Evolutionary conservation across 192 early-diverging fungal genomes (phyloP).

Genomic region (Neocallimastix lanati): DNA sequence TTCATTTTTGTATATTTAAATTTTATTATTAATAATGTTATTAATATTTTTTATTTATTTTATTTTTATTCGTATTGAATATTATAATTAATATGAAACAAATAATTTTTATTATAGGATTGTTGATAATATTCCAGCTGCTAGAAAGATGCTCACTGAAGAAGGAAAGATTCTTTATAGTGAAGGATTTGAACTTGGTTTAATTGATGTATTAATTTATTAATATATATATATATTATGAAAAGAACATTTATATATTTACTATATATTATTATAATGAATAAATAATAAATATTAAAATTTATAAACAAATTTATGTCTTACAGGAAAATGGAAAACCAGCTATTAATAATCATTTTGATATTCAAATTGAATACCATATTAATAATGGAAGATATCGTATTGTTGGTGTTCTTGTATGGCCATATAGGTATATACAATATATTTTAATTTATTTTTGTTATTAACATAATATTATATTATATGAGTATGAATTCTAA

Average conservation of each 20-base stretch:
- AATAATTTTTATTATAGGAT: constrained; percentile 15
- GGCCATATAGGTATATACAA: constrained; percentile 40
- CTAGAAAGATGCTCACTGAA: constrained; percentile 14
- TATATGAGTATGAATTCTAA: too few relatives aligned
- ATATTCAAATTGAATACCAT: constrained; percentile 71
- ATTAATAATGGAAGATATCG: constrained; percentile 34
- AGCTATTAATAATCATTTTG: constrained; percentile 71
- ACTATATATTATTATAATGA: too few relatives aligned
- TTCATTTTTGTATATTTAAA: too few relatives aligned
- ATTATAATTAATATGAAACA: too few relatives aligned
- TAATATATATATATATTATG: too few relatives aligned
- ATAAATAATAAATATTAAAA: too few relatives aligned
- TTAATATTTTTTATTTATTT: too few relatives aligned
- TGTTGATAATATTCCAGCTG: constrained; percentile 84
- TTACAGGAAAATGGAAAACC: constrained; percentile 5
- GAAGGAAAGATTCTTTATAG: neutral
- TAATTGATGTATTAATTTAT: neutral
- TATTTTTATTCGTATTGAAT: too few relatives aligned
- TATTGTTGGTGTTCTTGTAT: constrained; percentile 74
- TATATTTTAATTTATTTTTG: neutral
- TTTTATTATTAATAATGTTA: too few relatives aligned
- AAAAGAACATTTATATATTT: too few relatives aligned
- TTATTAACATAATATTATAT: neutral
- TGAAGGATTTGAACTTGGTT: neutral
- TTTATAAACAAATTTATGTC: too few relatives aligned